These are phyloP conservation scores for Actinidia chinensis DNA, from an alignment of 179 eudicot genomes.

Conservation along the genomic window DNA sequence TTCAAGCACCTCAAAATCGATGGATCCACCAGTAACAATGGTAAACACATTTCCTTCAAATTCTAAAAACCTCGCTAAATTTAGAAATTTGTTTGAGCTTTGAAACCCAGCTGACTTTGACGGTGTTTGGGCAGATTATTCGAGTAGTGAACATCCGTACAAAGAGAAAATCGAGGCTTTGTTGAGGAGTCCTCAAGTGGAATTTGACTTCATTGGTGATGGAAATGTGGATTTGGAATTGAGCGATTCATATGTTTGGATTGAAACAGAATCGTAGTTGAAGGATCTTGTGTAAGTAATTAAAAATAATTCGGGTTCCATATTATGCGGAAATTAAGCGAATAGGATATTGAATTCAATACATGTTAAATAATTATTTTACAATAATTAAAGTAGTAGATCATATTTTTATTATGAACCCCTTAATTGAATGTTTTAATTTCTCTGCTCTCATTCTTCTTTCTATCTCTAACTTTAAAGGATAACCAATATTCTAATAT, in stretches of 20 bases:
- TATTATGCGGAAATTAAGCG: no score
- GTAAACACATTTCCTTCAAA: constrained; percentile 10
- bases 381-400: no score
- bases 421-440: no score
- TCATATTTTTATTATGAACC: no score
- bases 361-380: no score
- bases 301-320: no score
- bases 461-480: no score
- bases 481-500: no score
- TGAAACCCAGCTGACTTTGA: background rate
- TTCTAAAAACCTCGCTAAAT: background rate
- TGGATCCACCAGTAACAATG: background rate
- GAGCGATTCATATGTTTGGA: constrained; percentile 60
- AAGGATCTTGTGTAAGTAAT: constrained; percentile 59
- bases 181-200: constrained; percentile 43
- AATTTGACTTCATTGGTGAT: constrained; percentile 34
- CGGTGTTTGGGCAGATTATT: constrained; percentile 34
- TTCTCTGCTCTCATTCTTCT: no score
- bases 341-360: no score
- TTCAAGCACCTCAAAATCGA: constrained; percentile 70
- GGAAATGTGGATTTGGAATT: constrained; percentile 38
- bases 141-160: constrained; percentile 60
- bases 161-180: constrained; percentile 54
- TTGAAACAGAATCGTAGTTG: constrained; percentile 69
- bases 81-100: no score